phyloP scores from a whole-genome alignment of 169 alveolate species.

The Plasmodium inui region DNA sequence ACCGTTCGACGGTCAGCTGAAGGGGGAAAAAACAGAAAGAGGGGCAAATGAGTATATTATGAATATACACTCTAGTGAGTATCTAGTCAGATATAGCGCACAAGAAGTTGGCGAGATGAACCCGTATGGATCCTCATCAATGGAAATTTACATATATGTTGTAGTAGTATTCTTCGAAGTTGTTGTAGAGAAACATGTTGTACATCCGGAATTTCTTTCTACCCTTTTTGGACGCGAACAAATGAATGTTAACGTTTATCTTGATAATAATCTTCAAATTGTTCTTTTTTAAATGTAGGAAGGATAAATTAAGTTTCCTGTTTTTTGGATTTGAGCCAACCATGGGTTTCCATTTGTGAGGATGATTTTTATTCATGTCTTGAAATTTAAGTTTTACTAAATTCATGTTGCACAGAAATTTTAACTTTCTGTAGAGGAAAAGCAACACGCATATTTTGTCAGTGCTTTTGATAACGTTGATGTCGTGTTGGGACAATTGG shows the following conservation, averaged over 20 bases:
- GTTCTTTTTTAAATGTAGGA: constrained; percentile 25
- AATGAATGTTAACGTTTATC: constrained; percentile 7
- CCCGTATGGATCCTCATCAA: background rate
- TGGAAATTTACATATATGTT: constrained; percentile 37
- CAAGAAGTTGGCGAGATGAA: background rate
- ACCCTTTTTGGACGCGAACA: constrained; percentile 32
- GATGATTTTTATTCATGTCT: background rate
- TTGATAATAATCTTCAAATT: constrained; percentile 35
- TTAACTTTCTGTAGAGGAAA: constrained; percentile 49
- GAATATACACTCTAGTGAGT: background rate
- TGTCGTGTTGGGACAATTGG: constrained; percentile 27
- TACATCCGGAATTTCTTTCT: constrained; percentile 1
- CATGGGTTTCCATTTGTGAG: background rate
- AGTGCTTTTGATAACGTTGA: constrained; percentile 43
- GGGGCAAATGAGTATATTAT: background rate
- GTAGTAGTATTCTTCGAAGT: constrained; percentile 66
- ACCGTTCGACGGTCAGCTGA: constrained; percentile 40
- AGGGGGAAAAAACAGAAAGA: background rate
- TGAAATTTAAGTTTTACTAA: constrained; percentile 14
- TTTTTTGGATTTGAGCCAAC: background rate
- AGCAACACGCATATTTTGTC: constrained; percentile 40
- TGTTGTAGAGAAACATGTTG: constrained; percentile 63
- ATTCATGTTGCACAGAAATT: constrained; percentile 63
- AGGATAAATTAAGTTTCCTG: constrained; percentile 19
- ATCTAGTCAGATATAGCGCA: background rate